Evolutionary conservation across 2,329 filamentous ascomycete species (phyloP).

Genomic region (Pseudogymnoascus sp.): DNA sequence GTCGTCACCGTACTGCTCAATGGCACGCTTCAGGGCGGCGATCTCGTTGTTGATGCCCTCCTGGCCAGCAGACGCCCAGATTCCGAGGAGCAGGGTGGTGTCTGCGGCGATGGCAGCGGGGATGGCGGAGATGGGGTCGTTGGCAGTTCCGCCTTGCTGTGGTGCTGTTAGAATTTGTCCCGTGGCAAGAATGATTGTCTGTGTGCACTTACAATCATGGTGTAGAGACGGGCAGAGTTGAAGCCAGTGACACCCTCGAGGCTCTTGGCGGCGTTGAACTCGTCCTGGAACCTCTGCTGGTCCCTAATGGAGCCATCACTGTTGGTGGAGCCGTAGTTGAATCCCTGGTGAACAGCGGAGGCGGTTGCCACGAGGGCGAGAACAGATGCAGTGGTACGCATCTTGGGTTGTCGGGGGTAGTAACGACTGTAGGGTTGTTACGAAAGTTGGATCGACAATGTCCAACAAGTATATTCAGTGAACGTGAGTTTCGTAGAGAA

Average conservation of each 20-base stretch:
- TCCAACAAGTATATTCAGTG: neutral
- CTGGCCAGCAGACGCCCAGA: slow-evolving; percentile 70
- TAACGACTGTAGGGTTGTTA: neutral
- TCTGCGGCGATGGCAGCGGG: slow-evolving; percentile 75
- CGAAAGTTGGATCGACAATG: neutral
- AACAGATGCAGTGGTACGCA: slow-evolving; percentile 22
- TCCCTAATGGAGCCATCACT: slow-evolving; percentile 49
- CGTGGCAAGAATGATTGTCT: neutral
- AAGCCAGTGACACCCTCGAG: slow-evolving; percentile 56
- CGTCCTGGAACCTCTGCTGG: slow-evolving; percentile 57
- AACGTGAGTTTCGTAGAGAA: neutral
- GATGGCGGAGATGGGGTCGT: slow-evolving; percentile 62
- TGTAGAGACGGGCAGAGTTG: slow-evolving; percentile 61
- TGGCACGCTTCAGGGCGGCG: slow-evolving; percentile 59
- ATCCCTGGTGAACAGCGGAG: slow-evolving; percentile 46
- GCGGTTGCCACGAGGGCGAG: slow-evolving; percentile 23
- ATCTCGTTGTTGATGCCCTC: slow-evolving; percentile 64
- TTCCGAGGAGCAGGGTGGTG: slow-evolving; percentile 69
- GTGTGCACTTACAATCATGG: slow-evolving; percentile 48
- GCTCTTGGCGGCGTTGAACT: slow-evolving; percentile 56
- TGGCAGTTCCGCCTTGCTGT: slow-evolving; percentile 56
- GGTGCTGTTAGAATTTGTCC: slow-evolving; percentile 18
- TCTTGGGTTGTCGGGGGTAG: slow-evolving; percentile 14
- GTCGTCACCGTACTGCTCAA: slow-evolving; percentile 56
- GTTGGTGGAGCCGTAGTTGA: slow-evolving; percentile 64